These are phyloP conservation scores for Yamadazyma tumulicola DNA, from an alignment of 805 yeast genomes.

Conservation along the genomic window DNA sequence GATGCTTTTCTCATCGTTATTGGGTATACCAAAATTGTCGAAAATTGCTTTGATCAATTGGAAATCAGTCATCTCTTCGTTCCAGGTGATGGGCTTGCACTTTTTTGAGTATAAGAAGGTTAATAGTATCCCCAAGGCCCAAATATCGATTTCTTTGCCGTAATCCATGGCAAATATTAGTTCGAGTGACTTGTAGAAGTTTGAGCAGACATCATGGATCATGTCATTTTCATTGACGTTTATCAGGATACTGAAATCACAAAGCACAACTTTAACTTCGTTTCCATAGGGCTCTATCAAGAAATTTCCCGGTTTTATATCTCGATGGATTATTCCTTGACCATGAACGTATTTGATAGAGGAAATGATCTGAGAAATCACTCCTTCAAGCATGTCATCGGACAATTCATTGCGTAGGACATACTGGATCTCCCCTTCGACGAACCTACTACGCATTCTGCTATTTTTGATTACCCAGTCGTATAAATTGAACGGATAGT, in stretches of 20 bases:
- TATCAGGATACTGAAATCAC: slow-evolving; percentile 60
- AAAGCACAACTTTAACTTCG: slow-evolving; percentile 30
- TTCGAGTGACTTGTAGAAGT: slow-evolving; percentile 73
- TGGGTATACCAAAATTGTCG: slow-evolving; percentile 61
- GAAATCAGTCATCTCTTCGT: slow-evolving; percentile 48
- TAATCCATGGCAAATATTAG: slow-evolving; percentile 61
- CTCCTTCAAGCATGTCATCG: slow-evolving; percentile 10
- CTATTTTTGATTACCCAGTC: slow-evolving; percentile 19
- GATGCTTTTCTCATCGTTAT: slow-evolving; percentile 16
- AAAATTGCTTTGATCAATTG: slow-evolving; percentile 54
- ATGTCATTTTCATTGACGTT: slow-evolving; percentile 27
- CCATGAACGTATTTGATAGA: slow-evolving; percentile 29
- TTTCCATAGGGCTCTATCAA: slow-evolving; percentile 21
- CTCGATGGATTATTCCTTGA: slow-evolving; percentile 38
- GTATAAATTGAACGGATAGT: slow-evolving; percentile 24
- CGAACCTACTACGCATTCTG: slow-evolving; percentile 21
- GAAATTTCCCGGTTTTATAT: slow-evolving; percentile 37
- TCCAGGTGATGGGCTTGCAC: slow-evolving; percentile 27
- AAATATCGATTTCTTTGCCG: slow-evolving; percentile 56
- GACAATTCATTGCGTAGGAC: slow-evolving; percentile 16
- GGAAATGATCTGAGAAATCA: slow-evolving; percentile 17
- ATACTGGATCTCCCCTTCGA: slow-evolving; percentile 7
- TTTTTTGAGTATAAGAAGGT: slow-evolving; percentile 44
- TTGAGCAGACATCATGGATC: slow-evolving; percentile 61
- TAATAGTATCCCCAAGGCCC: slow-evolving; percentile 67